Evolutionary conservation across 1,284 basidiomycete genomes (phyloP), one percentile per base, ranked within the genome.

Genomic region (Puccinia hordei): DNA sequence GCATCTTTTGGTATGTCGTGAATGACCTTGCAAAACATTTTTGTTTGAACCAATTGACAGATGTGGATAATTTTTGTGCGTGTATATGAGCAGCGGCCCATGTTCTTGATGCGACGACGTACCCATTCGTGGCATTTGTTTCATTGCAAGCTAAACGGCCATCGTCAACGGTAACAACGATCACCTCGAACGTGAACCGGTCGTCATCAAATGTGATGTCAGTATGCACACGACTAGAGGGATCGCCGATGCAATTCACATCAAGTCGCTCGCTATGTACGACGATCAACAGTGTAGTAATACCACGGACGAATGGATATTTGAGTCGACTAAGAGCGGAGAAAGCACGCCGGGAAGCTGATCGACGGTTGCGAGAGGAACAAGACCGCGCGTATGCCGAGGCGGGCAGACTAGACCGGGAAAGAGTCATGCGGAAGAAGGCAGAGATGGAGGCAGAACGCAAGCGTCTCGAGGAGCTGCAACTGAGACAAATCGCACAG

Each of bases 341-440:
- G 35, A 71, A 72, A 24, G n/a, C 24, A 12, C 51, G 46, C 27
- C 17, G 77, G 24, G 66, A 57, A 49, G 65, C 77, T n/a, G 68
- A 79, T 44, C 49, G 77, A n/a, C 55, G 77, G 33, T 30, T 79
- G 13, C 17, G 66, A 27, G 77, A 79, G 46, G 68, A 79, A 24
- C 77, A 79, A 49, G 68, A 79, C 71, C 77, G 77, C 9, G 77
- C 77, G 10, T 79, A 79, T 63, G 53, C 24, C 3, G 77, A 79
- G 71, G 77, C 77, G 1, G 77, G 77, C 15, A 22, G 77, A 49
- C 35, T 44, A 46, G 77, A 79, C 44, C 66, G 51, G 41, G 77
- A 79, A n/a, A 22, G 77, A 30, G 77, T 79, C 13, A 69, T 79
- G 55, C 51, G 49, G 38, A 79, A 79, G 38, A 59, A 79, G 57